phyloP scores from a whole-genome alignment of 495 filamentous ascomycete species.

The Aspergillus egyptiacus region DNA sequence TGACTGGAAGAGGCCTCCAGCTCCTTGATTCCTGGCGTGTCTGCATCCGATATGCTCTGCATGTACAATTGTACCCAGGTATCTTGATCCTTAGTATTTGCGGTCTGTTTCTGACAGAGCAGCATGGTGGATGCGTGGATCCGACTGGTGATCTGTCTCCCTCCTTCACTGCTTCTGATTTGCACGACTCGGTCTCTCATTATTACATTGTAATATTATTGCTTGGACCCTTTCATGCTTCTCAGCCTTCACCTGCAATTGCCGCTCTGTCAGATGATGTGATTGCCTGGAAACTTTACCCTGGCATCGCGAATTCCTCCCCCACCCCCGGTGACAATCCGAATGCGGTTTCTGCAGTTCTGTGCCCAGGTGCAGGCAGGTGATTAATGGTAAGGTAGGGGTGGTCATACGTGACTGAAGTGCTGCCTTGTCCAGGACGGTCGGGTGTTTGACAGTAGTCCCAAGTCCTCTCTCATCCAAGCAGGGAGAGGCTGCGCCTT shows the following conservation, averaged over 20 bases:
- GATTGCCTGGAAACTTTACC: conserved; percentile 10
- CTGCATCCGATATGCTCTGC: background rate
- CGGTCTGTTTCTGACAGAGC: background rate
- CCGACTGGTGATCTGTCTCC: conserved; percentile 12
- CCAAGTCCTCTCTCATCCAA: too few species aligned
- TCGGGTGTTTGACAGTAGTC: too few species aligned
- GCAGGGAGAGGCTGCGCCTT: background rate
- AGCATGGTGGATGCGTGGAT: conserved; percentile 9
- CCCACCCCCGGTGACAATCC: too few species aligned
- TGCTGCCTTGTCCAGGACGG: background rate
- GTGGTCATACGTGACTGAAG: too few species aligned
- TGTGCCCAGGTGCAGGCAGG: too few species aligned
- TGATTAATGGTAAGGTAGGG: too few species aligned
- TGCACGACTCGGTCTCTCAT: too few species aligned
- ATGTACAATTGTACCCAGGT: too few species aligned
- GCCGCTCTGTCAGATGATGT: background rate
- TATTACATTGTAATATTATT: too few species aligned
- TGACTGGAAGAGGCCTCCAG: too few species aligned
- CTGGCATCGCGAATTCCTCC: conserved; percentile 1
- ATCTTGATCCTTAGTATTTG: too few species aligned
- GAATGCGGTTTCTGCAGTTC: too few species aligned
- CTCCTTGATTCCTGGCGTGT: background rate
- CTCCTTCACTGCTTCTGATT: background rate
- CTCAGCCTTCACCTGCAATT: background rate
- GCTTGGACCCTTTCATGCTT: conserved; percentile 5